A percentile compares a stretch with the other conserved stretches of the same genome.
Conservation (phyloP, 345 rosid species). For the Moricandia moricandioides region DNA sequence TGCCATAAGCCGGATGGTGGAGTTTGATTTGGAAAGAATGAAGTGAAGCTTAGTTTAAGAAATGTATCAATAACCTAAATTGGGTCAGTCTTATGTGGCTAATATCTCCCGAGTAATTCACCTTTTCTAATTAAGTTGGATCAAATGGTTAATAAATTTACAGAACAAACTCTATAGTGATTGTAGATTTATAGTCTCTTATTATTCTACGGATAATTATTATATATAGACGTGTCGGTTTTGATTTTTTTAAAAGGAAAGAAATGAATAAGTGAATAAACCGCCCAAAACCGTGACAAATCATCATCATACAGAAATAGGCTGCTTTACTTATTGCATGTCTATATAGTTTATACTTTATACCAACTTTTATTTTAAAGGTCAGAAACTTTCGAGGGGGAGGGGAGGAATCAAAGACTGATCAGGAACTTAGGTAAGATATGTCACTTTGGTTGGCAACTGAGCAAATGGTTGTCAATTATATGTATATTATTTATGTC, state of each 20-base stretch:
- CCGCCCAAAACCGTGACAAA: neutral
- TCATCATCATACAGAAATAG: neutral
- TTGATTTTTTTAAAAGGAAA: neutral
- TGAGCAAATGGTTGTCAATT: constrained; percentile 28
- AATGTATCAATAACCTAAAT: neutral
- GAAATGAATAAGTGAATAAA: neutral
- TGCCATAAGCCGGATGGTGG: neutral
- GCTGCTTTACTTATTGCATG: constrained; percentile 29
- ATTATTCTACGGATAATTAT: too few species aligned
- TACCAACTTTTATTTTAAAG: constrained; percentile 11
- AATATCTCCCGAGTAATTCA: too few species aligned
- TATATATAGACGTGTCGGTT: too few species aligned
- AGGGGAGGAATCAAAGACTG: neutral
- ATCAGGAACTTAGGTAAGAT: constrained; percentile 15
- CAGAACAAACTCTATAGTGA: too few species aligned
- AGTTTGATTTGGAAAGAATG: neutral
- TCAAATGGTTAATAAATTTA: too few species aligned
- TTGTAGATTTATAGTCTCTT: too few species aligned
- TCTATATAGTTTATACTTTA: constrained; percentile 17
- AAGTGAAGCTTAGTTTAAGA: neutral
- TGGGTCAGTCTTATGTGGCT: neutral
- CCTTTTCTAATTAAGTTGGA: too few species aligned
- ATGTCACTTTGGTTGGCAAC: constrained; percentile 29
- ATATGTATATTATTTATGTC: neutral
- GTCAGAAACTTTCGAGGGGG: constrained; percentile 20